Evolutionary conservation across 1,284 basidiomycete species (phyloP).

Genomic region (Boletus sp.): DNA sequence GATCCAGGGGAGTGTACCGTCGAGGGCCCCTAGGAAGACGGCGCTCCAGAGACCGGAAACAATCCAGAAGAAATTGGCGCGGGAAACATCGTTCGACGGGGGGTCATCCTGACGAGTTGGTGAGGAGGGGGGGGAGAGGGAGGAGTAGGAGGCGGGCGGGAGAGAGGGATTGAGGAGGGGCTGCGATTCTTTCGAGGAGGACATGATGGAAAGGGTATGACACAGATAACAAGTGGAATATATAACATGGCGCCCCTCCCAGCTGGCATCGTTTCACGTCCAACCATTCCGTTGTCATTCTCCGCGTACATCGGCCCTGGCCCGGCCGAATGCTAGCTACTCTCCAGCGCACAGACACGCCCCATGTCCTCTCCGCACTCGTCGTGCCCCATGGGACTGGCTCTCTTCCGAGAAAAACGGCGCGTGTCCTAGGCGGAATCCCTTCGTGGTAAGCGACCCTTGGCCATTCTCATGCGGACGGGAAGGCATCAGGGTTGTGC

Average conservation of each 20-base stretch:
- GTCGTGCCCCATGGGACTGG: not conserved
- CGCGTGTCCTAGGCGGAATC: not conserved
- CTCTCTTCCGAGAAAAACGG: slow-evolving; percentile 8
- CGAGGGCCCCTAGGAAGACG: slow-evolving; percentile 77
- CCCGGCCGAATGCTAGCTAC: not conserved
- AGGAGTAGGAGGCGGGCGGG: slow-evolving; percentile 7
- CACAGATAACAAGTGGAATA: slow-evolving; percentile 15
- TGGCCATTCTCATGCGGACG: slow-evolving; percentile 11
- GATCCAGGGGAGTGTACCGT: slow-evolving; percentile 47
- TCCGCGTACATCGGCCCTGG: slow-evolving; percentile 28
- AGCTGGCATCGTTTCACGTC: slow-evolving; percentile 23
- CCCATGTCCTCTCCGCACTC: not conserved
- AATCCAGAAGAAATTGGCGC: slow-evolving; percentile 59
- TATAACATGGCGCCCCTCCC: slow-evolving; percentile 19
- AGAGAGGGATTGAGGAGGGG: slow-evolving; percentile 24
- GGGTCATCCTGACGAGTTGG: not conserved
- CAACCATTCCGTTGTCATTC: slow-evolving; percentile 26
- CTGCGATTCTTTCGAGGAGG: slow-evolving; percentile 23
- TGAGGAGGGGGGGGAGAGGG: not conserved
- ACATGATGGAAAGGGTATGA: slow-evolving; percentile 16
- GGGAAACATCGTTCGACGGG: slow-evolving; percentile 44
- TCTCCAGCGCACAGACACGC: not conserved
- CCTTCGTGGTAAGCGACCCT: not conserved
- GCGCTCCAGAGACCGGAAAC: slow-evolving; percentile 73
- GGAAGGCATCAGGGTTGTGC: not conserved